Evolutionary conservation across 495 filamentous ascomycete species (phyloP), one percentile per base, ranked within the genome.

Genomic region (Aspergillus biplanus): DNA sequence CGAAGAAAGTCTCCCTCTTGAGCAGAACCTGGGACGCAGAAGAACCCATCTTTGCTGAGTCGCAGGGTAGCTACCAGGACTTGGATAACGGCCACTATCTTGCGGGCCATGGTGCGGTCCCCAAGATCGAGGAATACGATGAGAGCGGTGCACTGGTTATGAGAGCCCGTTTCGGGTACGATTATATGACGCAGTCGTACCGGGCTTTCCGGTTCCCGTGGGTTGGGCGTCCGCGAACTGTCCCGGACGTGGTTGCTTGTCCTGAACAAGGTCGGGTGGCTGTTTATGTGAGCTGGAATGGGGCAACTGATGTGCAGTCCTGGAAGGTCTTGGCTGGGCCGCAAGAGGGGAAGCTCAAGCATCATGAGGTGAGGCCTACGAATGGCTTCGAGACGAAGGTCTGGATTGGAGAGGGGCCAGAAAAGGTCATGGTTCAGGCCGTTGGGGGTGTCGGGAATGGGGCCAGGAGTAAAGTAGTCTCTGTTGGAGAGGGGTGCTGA

Each of bases 61-160:
- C 72, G 4, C 78, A 81, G 68, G 83, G 82, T 7, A 76, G 73
- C 47, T 76, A 73, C n/a, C 75, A 82, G 61, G 53, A 64, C 13
- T 69, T 82, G 2, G 58, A 53, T 7, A 74, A 76, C 58, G 80
- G 74, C 9, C 76, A 83, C 62, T 68, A 71, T 49, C 59, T 85
- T 12, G 58, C 76, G 52, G 74, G 65, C 32, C 83, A 80, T 64
- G 83, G 81, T 4, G 66, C 75, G 11, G 71, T 73, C 8, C 69
- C 79, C 33, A 73, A 80, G 2, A 44, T 84, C 12, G 78, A 80
- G 7, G 83, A 86, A 65, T 80, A 73, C 64, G 69, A 72, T 61
- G 65, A 52, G 2, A 33, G 55, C 18, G 72, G 70, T 2, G 37
- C 42, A 3, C 49, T 71, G 7, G 65, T 71, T n/a, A 68, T 74